Conservation (phyloP, 2,329 filamentous ascomycete genomes). For the Whalleya microplaca region DNA sequence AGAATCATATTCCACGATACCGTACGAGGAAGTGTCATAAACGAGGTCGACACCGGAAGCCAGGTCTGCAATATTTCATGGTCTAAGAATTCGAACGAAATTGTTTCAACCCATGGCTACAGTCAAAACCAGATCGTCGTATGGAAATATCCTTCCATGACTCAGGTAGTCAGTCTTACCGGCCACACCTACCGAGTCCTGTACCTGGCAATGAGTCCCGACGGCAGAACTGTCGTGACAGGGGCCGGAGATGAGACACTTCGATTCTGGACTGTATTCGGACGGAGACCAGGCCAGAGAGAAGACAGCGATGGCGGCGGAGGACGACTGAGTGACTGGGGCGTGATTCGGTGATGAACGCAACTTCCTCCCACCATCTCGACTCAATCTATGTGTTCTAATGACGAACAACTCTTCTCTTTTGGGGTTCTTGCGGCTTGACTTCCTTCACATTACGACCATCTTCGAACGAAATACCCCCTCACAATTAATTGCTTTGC, state of each 20-base stretch:
- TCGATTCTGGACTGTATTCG: constrained; percentile 96
- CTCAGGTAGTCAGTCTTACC: constrained; percentile 91
- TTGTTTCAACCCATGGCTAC: constrained; percentile 96
- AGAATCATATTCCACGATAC: constrained; percentile 99
- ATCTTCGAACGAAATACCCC: constrained; percentile 25
- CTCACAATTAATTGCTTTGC: constrained; percentile 24
- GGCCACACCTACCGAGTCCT: constrained; percentile 96
- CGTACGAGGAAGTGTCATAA: constrained; percentile 75
- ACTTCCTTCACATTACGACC: constrained; percentile 11
- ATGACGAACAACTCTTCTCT: constrained; percentile 14
- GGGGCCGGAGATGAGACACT: constrained; percentile 96
- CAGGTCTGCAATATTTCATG: constrained; percentile 99
- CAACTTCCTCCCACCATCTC: constrained; percentile 1
- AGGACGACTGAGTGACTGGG: constrained; percentile 75
- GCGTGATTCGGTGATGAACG: constrained; percentile 69
- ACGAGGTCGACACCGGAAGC: constrained; percentile 93
- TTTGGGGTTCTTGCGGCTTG: constrained; percentile 1
- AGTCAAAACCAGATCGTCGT: constrained; percentile 98
- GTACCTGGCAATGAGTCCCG: constrained; percentile 96
- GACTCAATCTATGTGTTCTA: constrained; percentile 21
- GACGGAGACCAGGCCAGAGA: constrained; percentile 73
- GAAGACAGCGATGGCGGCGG: constrained; percentile 66
- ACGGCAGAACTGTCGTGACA: constrained; percentile 91
- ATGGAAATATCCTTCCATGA: constrained; percentile 99
- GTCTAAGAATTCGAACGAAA: constrained; percentile 97